Base-by-base conservation (phyloP, 1,284 basidiomycete species). In the Boletus smithii region DNA sequence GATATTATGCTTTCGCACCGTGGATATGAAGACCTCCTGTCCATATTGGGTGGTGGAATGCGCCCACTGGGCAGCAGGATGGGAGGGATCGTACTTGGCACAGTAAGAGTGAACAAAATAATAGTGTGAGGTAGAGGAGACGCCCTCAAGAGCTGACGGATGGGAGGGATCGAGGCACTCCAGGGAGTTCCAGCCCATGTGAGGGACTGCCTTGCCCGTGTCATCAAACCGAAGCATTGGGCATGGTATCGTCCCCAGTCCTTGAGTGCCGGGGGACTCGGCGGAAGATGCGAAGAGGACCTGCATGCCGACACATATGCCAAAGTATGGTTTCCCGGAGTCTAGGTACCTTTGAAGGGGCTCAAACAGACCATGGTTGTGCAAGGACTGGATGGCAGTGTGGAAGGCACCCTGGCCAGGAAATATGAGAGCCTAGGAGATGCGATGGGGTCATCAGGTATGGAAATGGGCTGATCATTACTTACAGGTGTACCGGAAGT, bases 61-160 rank as follows among this genome's bases (percentile, higher is more conserved):
- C 5, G 83, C 81, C 88, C 91, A 99, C 52, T 77, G 67, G 44
- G 78, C 79, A 10, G 79, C 76, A 36, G 76, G 75, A 6, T 76
- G 73, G 57, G 65, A 48, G 71, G 79, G 74, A 61, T 82, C 77
- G 61, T 91, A 91, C 44, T 77, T 79, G 42, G 85, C 91, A 50
- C 90, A 85, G 73, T 83, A 99, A 16, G 95, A 97, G 73, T 99
- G 97, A 27, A 99, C 95, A 70, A 95, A 99, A 73, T 99, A 99
- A 67, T 93, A 97, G 62, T 85, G 83, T 22, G 60, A 63, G 48
- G 69, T 68, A 49, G 70, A 57, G 7, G 65, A 66, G 41, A 69
- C 41, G 32, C 62, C 63, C 22, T 67, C 63, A 2, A 52, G 56
- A 17, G 48, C 10, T 6, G 48, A 44, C 1, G 47, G 53, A 62